Conservation (phyloP, 1,284 basidiomycete genomes). For the Boletellus deceptivus region DNA sequence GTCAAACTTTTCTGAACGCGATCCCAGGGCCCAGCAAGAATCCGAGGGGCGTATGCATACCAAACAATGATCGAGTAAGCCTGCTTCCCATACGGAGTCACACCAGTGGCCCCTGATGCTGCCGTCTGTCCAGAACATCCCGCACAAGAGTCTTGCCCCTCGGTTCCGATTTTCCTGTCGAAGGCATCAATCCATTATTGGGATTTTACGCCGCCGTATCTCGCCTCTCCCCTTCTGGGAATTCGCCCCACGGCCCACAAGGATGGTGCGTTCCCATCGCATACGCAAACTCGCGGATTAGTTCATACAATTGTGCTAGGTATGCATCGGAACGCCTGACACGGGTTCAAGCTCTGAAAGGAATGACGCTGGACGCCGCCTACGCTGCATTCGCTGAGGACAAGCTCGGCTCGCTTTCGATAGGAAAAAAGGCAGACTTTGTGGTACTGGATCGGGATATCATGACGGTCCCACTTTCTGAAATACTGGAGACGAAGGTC, state of each 20-base stretch:
- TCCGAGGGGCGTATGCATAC: constrained; percentile 88
- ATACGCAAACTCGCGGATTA: neutral
- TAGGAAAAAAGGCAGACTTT: constrained; percentile 84
- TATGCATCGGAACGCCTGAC: constrained; percentile 70
- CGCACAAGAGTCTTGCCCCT: constrained; percentile 62
- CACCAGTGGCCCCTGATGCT: neutral
- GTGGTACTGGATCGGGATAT: constrained; percentile 81
- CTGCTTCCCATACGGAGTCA: neutral
- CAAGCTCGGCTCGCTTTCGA: constrained; percentile 62
- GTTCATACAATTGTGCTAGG: constrained; percentile 40
- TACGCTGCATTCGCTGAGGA: constrained; percentile 83
- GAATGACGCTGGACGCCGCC: constrained; percentile 86
- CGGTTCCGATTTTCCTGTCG: constrained; percentile 92
- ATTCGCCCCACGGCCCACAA: constrained; percentile 75
- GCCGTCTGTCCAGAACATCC: constrained; percentile 33
- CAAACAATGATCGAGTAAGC: constrained; percentile 69
- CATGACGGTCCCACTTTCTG: constrained; percentile 57
- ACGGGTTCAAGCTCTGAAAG: constrained; percentile 72
- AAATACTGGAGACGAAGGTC: constrained; percentile 57
- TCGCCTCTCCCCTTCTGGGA: constrained; percentile 64
- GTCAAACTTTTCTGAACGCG: neutral
- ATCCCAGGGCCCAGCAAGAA: constrained; percentile 68
- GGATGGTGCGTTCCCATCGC: constrained; percentile 65
- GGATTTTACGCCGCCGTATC: constrained; percentile 89
- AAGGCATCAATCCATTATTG: constrained; percentile 73